Conservation (phyloP, 1,284 basidiomycete genomes). For the Amylostereum chailletii region DNA sequence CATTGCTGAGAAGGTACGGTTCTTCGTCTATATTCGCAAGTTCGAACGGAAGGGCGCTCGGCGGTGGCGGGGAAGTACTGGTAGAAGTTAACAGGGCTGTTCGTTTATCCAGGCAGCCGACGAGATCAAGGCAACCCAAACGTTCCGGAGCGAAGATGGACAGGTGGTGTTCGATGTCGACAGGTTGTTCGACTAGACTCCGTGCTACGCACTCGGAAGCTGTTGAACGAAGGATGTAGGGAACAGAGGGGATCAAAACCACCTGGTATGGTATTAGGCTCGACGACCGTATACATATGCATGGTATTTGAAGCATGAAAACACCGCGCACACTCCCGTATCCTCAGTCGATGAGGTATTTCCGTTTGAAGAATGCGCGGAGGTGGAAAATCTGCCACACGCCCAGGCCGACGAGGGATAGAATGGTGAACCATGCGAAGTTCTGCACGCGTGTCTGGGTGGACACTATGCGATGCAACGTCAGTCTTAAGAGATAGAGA, state of each 20-base stretch:
- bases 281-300: no score
- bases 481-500: constrained; percentile 1
- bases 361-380: constrained; percentile 91
- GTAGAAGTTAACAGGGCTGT: not conserved
- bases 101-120: constrained; percentile 6
- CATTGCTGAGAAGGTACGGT: constrained; percentile 10
- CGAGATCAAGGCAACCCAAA: constrained; percentile 6
- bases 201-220: no score
- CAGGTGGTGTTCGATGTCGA: not conserved
- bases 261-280: no score
- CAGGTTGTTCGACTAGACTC: not conserved
- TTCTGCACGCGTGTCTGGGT: constrained; percentile 88
- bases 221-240: no score
- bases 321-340: no score
- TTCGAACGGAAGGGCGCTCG: no score
- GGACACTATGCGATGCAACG: constrained; percentile 52
- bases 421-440: constrained; percentile 85
- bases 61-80: not conserved
- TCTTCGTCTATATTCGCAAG: no score
- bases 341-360: constrained; percentile 87
- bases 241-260: no score
- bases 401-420: constrained; percentile 77
- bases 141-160: not conserved
- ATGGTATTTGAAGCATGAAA: no score
- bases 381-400: constrained; percentile 94